These are phyloP conservation scores for Gossypium aridum DNA, from an alignment of 441 rosid genomes.

Conservation along the genomic window DNA sequence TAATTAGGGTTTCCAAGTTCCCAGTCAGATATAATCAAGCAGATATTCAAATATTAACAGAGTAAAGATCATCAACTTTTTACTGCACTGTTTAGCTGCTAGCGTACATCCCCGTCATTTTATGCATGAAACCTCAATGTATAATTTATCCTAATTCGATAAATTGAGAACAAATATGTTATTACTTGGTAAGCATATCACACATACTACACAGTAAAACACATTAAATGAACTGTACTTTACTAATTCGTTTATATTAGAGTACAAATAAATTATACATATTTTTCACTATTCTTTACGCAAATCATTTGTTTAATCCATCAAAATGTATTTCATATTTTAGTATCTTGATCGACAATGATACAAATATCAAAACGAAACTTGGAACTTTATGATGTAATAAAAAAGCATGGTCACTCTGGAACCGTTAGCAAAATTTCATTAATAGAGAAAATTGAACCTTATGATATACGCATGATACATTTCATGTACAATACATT, in stretches of 20 bases:
- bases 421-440: background rate
- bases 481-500: background rate
- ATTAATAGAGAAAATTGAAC: background rate
- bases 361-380: background rate
- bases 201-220: too few relatives aligned
- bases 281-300: too few relatives aligned
- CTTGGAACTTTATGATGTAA: background rate
- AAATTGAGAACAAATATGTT: too few relatives aligned
- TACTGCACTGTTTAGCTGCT: background rate
- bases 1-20: background rate
- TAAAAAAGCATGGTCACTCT: background rate
- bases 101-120: background rate
- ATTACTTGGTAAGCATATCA: too few relatives aligned
- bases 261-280: background rate
- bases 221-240: too few relatives aligned
- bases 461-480: background rate
- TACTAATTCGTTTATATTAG: background rate
- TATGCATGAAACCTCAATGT: background rate
- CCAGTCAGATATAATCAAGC: background rate
- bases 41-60: background rate
- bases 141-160: too few relatives aligned
- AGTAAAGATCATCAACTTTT: background rate
- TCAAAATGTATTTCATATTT: background rate
- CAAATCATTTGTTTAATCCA: background rate
- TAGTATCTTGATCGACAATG: background rate